Base-by-base conservation (phyloP, 202 grass and related monocot species). In the Miscanthus sacchariflorus region DNA sequence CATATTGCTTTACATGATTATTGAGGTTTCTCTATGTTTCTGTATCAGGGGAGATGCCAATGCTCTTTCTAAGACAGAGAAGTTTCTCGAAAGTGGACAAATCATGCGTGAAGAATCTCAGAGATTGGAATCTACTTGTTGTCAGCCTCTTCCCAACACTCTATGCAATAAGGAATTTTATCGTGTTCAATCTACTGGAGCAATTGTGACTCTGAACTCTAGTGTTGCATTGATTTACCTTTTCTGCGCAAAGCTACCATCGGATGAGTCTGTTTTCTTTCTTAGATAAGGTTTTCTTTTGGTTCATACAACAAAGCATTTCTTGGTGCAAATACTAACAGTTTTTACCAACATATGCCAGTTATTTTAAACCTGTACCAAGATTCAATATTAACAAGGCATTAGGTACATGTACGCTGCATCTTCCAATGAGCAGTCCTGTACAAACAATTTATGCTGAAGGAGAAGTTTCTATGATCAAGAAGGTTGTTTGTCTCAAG, bases 171-270 rank as follows among this genome's bases (percentile, higher is more conserved):
- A 87, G 23, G 68, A 84, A 84, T 90, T 46, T 71, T 98, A 93
- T 73, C 1, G 54, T 72, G 95, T 98, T 67, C 44, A 95, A 73
- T 90, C 90, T 58, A 98, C 93, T 76, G 93, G 91, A 72, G 95
- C 95, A 75, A 75, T 90, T 85, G 95, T 95, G 35, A 95, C 93
- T 73, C 77, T 81, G 18, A 93, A 88, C 82, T 98, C 95, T 15
- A 91, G 91, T 76, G 72, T 98, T 80, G 80, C 17, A 44, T 93
- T 98, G 89, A 95, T 98, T 78, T 58, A 93, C 77, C 45, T 69
- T 90, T 98, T 93, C 82, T 98, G 95, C 91, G 90, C 89, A 10
- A 94, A 91, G 89, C 92, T 97, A 59, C 95, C 95, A 70, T 97
- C 85, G 12, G 95, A 97, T 43, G 80, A 88, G 92, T 97, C 30